These are phyloP conservation scores for Fusarium sp. DNA, from an alignment of 2,329 filamentous ascomycete genomes.

Conservation along the genomic window DNA sequence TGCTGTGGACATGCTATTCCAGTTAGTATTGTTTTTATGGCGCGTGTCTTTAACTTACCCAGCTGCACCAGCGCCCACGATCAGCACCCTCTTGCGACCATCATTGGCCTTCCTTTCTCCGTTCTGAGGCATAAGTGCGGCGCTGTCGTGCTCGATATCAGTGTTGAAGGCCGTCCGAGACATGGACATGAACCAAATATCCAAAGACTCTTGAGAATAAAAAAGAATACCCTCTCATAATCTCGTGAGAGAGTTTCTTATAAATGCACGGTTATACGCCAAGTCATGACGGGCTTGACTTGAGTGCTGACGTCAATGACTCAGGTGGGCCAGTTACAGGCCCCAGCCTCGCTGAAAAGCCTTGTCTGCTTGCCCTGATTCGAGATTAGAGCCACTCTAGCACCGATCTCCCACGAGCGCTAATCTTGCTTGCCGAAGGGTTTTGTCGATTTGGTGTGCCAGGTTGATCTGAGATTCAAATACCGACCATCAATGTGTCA, in stretches of 20 bases:
- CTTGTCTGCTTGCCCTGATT: slow-evolving; percentile 11
- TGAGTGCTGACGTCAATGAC: slow-evolving; percentile 40
- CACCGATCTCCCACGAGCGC: slow-evolving; percentile 16
- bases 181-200: slow-evolving; percentile 9
- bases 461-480: slow-evolving; percentile 5
- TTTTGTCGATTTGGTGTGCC: slow-evolving; percentile 4
- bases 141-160: slow-evolving; percentile 30
- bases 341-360: not conserved
- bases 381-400: slow-evolving; percentile 13
- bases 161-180: slow-evolving; percentile 2
- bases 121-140: slow-evolving; percentile 33
- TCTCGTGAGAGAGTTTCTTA: not conserved
- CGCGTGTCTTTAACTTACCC: not conserved
- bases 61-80: slow-evolving; percentile 37
- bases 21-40: not conserved
- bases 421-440: not conserved
- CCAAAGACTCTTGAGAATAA: not conserved
- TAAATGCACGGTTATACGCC: not conserved
- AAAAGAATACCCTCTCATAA: no score
- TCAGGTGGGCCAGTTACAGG: slow-evolving; percentile 8
- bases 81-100: slow-evolving; percentile 22
- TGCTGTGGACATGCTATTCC: slow-evolving; percentile 29
- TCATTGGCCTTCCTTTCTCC: slow-evolving; percentile 11
- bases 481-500: not conserved
- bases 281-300: slow-evolving; percentile 43